These are phyloP conservation scores for Adiantum capillusveneris DNA, from an alignment of 75 land plant genomes.

Conservation along the genomic window DNA sequence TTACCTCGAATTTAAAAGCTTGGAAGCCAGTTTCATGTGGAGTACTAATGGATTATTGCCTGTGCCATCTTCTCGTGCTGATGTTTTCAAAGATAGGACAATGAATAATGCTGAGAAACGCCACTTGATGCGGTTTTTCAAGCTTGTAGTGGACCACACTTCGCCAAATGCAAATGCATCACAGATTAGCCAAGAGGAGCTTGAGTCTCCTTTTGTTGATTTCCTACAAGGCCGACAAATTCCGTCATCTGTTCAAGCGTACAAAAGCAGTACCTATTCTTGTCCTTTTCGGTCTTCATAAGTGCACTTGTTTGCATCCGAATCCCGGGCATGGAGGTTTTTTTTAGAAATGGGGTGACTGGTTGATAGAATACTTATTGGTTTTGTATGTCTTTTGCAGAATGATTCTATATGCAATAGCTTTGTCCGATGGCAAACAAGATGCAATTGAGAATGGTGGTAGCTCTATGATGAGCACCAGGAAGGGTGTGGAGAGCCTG, in stretches of 20 bases:
- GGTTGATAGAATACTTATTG: not conserved
- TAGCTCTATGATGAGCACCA: slow-evolving; percentile 42
- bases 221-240: slow-evolving; percentile 51
- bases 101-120: slow-evolving; percentile 63
- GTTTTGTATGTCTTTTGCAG: too few species aligned
- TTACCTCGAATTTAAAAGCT: slow-evolving; percentile 71
- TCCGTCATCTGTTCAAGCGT: slow-evolving; percentile 70
- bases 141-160: slow-evolving; percentile 49
- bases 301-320: not conserved
- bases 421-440: slow-evolving; percentile 71
- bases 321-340: not conserved
- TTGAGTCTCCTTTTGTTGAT: slow-evolving; percentile 62
- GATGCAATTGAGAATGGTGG: slow-evolving; percentile 20
- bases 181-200: slow-evolving; percentile 41
- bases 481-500: slow-evolving; percentile 55
- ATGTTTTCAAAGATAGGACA: slow-evolving; percentile 58
- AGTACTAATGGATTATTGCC: slow-evolving; percentile 13
- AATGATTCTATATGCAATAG: slow-evolving; percentile 80
- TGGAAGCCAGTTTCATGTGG: slow-evolving; percentile 59
- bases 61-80: slow-evolving; percentile 73
- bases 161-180: slow-evolving; percentile 6
- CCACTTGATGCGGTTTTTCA: slow-evolving; percentile 69
- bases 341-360: not conserved
- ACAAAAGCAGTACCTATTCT: slow-evolving; percentile 16
- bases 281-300: not conserved